Percentiles rank a stretch among this genome's conserved stretches.
phyloP scores from a whole-genome alignment of 176 grass and related monocot species.

The Themeda triandra region DNA sequence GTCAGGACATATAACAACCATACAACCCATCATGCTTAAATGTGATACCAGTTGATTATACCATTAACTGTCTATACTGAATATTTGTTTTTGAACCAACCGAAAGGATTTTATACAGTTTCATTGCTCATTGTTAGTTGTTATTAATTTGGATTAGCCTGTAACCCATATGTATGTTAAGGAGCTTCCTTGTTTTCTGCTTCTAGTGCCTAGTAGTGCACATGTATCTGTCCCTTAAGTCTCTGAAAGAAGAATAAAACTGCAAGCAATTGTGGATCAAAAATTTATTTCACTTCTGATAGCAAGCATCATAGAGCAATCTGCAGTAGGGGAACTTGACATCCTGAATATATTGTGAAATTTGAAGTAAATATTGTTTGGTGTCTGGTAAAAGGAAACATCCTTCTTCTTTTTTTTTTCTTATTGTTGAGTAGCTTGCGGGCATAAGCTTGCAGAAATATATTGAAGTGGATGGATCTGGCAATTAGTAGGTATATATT shows the following conservation, averaged over 20 bases:
- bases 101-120: too few relatives aligned
- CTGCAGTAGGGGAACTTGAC: too few relatives aligned
- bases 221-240: not conserved
- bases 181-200: not conserved
- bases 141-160: not conserved
- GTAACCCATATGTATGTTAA: not conserved
- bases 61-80: not conserved
- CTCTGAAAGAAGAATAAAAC: not conserved
- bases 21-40: not conserved
- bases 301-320: not conserved
- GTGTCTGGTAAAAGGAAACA: not conserved
- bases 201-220: not conserved
- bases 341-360: too few relatives aligned
- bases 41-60: not conserved
- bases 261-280: too few relatives aligned
- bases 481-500: constrained; percentile 31
- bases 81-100: not conserved
- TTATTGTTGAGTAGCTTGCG: constrained; percentile 37
- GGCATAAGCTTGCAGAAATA: constrained; percentile 8
- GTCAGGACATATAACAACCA: too few relatives aligned
- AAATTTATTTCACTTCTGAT: not conserved
- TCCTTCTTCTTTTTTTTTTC: not conserved
- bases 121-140: not conserved
- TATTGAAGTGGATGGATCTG: constrained; percentile 15
- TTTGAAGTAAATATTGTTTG: not conserved